Conservation (phyloP, 495 filamentous ascomycete genomes). For the Podospora fimiseda region DNA sequence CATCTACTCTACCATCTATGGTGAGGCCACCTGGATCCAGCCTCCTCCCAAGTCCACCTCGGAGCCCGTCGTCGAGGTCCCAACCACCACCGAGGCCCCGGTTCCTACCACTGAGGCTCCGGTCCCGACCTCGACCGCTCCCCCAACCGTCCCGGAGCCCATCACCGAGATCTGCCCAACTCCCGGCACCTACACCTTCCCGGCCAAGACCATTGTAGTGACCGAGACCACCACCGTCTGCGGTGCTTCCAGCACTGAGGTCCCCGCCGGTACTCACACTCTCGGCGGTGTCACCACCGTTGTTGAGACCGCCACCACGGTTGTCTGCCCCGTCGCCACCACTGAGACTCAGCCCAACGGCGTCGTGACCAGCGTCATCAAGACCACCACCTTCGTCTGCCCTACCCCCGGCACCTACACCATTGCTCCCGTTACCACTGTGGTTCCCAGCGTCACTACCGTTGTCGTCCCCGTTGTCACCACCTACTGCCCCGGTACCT, state of each 20-base stretch:
- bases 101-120: no score
- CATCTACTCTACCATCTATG: constrained; percentile 52
- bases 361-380: constrained; percentile 63
- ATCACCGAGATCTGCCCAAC: constrained; percentile 60
- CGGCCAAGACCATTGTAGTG: constrained; percentile 65
- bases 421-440: constrained; percentile 64
- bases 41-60: constrained; percentile 26
- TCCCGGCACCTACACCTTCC: constrained; percentile 74
- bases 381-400: constrained; percentile 71
- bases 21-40: constrained; percentile 48
- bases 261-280: constrained; percentile 63
- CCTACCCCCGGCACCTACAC: constrained; percentile 75
- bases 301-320: constrained; percentile 61
- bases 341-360: constrained; percentile 54
- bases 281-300: constrained; percentile 72
- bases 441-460: constrained; percentile 47
- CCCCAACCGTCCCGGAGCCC: constrained; percentile 54
- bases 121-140: constrained; percentile 26
- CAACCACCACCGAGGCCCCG: constrained; percentile 13
- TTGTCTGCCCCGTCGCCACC: constrained; percentile 69
- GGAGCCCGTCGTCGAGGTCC: constrained; percentile 3
- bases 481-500: constrained; percentile 63
- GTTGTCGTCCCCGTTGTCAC: constrained; percentile 61
- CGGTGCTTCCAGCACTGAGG: constrained; percentile 54
- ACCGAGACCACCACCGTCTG: constrained; percentile 60